phyloP scores from a whole-genome alignment of 2,329 filamentous ascomycete genomes.

The Colletotrichum tropicicola region DNA sequence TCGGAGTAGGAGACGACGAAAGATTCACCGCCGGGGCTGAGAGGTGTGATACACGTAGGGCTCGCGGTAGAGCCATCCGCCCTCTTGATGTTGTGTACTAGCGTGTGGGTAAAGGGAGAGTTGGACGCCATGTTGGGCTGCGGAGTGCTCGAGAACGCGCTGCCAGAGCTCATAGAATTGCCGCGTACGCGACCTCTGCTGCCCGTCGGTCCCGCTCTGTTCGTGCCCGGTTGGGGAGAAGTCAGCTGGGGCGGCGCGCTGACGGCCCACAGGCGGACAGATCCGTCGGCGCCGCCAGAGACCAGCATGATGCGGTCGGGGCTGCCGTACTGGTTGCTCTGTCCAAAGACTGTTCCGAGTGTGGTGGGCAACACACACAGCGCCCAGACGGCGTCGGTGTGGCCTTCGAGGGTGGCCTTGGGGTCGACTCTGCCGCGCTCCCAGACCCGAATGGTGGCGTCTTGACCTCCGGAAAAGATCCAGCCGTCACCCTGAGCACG shows the following conservation, averaged over 20 bases:
- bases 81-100: slow-evolving; percentile 86
- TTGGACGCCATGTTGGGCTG: slow-evolving; percentile 87
- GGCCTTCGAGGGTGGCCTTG: slow-evolving; percentile 92
- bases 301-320: slow-evolving; percentile 89
- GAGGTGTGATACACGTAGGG: slow-evolving; percentile 90
- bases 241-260: slow-evolving; percentile 88
- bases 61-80: slow-evolving; percentile 72
- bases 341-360: slow-evolving; percentile 82
- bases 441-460: slow-evolving; percentile 93
- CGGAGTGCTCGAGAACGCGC: slow-evolving; percentile 88
- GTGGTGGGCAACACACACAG: slow-evolving; percentile 91
- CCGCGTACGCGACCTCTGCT: slow-evolving; percentile 80
- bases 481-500: slow-evolving; percentile 92
- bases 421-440: slow-evolving; percentile 93
- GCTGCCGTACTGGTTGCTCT: slow-evolving; percentile 77
- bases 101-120: slow-evolving; percentile 86
- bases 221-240: slow-evolving; percentile 76
- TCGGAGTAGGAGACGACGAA: slow-evolving; percentile 96
- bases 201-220: slow-evolving; percentile 63
- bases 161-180: slow-evolving; percentile 94
- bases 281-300: slow-evolving; percentile 90
- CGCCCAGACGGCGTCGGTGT: slow-evolving; percentile 96
- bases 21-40: slow-evolving; percentile 83
- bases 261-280: slow-evolving; percentile 92
- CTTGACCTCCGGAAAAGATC: slow-evolving; percentile 98